Evolutionary conservation across 441 rosid genomes (phyloP).

Genomic region (Gossypium schwendimanii): DNA sequence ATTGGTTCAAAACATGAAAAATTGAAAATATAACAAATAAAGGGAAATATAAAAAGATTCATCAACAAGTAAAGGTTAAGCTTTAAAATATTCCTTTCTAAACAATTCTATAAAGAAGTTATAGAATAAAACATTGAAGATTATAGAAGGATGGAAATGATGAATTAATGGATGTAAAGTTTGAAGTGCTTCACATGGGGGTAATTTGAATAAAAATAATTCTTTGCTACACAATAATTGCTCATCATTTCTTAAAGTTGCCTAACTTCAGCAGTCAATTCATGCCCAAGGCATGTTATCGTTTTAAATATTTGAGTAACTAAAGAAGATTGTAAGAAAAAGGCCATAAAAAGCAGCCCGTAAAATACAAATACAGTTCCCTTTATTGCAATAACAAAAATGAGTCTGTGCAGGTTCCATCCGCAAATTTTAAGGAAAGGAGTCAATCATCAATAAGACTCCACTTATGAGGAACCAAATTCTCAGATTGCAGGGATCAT

Average conservation of each 20-base stretch:
- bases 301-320: constrained; percentile 15
- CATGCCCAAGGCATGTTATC: constrained; percentile 6
- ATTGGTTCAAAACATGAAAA: constrained; percentile 4
- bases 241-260: neutral
- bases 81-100: neutral
- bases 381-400: constrained; percentile 74
- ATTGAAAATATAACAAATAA: neutral
- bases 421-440: constrained; percentile 61
- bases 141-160: constrained; percentile 1
- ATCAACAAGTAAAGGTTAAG: neutral
- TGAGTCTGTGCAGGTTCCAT: constrained; percentile 92
- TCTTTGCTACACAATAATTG: constrained; percentile 5
- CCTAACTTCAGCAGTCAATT: neutral
- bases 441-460: constrained; percentile 60
- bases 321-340: constrained; percentile 34
- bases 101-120: neutral
- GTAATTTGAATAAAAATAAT: constrained; percentile 10
- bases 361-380: constrained; percentile 48
- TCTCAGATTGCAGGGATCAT: constrained; percentile 76
- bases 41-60: neutral
- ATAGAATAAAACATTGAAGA: neutral
- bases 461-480: constrained; percentile 68
- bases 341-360: constrained; percentile 37
- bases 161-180: constrained; percentile 2
- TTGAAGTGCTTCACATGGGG: constrained; percentile 3